Percentiles rank a stretch among this genome's conserved stretches.
Conservation (phyloP, 2,329 filamentous ascomycete genomes). For the Huntiella moniliformis region DNA sequence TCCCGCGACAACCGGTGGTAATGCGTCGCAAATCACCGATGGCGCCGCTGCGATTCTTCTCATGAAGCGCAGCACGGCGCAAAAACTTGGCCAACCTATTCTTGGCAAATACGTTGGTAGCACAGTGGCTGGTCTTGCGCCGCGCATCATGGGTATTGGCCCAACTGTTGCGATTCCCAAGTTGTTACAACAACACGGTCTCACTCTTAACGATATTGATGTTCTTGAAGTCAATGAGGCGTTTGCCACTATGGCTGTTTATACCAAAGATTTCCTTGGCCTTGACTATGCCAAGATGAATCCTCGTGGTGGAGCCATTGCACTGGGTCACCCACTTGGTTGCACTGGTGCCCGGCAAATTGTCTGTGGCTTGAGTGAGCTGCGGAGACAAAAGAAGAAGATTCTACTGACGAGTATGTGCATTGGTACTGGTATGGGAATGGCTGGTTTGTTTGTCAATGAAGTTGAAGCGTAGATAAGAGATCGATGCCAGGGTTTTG, state of each 20-base stretch:
- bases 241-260: conserved; percentile 94
- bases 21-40: conserved; percentile 88
- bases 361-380: conserved; percentile 76
- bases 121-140: conserved; percentile 75
- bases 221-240: conserved; percentile 93
- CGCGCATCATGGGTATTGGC: conserved; percentile 92
- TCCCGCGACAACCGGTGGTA: conserved; percentile 71
- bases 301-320: conserved; percentile 63
- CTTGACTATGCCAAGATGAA: conserved; percentile 64
- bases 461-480: conserved; percentile 20
- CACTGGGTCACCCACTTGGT: conserved; percentile 66
- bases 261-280: conserved; percentile 58
- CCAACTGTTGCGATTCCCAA: conserved; percentile 61
- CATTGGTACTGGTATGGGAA: conserved; percentile 50
- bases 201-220: conserved; percentile 68
- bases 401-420: conserved; percentile 85
- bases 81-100: conserved; percentile 75
- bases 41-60: conserved; percentile 75
- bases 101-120: conserved; percentile 87
- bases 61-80: conserved; percentile 85
- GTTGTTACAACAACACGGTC: conserved; percentile 60
- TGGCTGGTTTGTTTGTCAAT: conserved; percentile 48
- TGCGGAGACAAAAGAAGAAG: conserved; percentile 72
- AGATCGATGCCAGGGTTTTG: background rate
- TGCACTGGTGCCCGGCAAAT: conserved; percentile 65